Evolutionary conservation across 2,329 filamentous ascomycete genomes (phyloP), one percentile per base, ranked within the genome.

Genomic region (Aspergillus tubingensis): DNA sequence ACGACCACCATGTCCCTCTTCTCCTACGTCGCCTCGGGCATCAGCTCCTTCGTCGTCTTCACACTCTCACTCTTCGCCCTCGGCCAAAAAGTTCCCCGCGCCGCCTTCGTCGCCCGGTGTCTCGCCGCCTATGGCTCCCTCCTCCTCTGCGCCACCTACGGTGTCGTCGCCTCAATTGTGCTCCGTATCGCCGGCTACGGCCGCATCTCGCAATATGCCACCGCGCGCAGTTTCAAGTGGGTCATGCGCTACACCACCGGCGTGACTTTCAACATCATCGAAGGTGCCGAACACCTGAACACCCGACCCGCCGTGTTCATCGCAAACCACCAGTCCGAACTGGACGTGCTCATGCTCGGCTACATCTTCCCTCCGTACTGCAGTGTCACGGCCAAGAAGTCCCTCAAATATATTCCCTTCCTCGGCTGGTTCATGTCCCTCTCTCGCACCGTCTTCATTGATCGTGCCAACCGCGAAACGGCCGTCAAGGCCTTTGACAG

Each of bases 391-490:
- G 93, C 94, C 50, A 99, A 99, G 84, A 88, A 88, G 71, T 90
- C 87, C 58, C 81, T 99, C 72, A 90, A 89, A 75, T 87, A 84
- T 63, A 80, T 90, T 38, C 95, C 95, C 0, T 86, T 99, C 75
- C 82, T 99, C 58, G 95, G 95, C 62, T 96, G 92, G 92, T 99
- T 96, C 81, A 99, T 91, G 88, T 77, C 86, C 52, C 83, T 97
- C 61, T 92, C 88, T 66, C 92, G 93, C 65, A 91, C 91, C 67
- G 89, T 99, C 72, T 99, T 98, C 80, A 96, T 99, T 80, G 92
- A 99, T 77, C 91, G 95, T 73, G 86, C 87, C 70, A 96, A 96
- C 78, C 86, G 86, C 67, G 86, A 88, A 74, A 91, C 91, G 65
- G 93, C 95, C 21, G 84, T 95, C 67, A 86, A 90, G 65, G 92